Conservation (phyloP, 148 eudicot species). For the Dysphania ambrosioides region DNA sequence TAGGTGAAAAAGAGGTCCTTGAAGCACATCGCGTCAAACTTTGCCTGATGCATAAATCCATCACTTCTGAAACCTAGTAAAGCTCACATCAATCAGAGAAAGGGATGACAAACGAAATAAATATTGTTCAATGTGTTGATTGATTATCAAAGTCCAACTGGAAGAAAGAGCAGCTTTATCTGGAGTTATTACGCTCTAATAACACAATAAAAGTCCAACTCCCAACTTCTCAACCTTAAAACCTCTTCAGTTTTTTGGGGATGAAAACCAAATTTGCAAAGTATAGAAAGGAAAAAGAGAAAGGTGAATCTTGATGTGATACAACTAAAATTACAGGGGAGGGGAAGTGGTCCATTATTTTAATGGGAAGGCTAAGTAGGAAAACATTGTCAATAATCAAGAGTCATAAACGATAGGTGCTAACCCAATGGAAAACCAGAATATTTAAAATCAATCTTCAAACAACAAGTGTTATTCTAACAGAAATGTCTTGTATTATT, state of each 20-base stretch:
- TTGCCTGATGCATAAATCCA: conserved; percentile 60
- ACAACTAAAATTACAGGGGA: too few relatives aligned
- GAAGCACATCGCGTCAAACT: conserved; percentile 47
- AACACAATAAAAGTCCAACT: too few relatives aligned
- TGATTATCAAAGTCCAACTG: too few relatives aligned
- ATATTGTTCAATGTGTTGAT: too few relatives aligned
- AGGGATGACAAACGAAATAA: not conserved
- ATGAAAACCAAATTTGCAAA: too few relatives aligned
- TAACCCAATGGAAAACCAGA: not conserved
- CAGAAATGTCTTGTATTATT: not conserved
- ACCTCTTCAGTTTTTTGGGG: too few relatives aligned
- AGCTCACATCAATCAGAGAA: conserved; percentile 22
- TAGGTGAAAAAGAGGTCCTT: conserved; percentile 38
- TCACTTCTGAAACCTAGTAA: conserved; percentile 73
- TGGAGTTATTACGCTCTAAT: too few relatives aligned
- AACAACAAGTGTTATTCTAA: not conserved
- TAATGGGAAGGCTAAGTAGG: not conserved
- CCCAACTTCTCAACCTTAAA: too few relatives aligned
- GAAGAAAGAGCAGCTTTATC: too few relatives aligned
- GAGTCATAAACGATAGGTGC: not conserved
- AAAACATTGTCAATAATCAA: not conserved
- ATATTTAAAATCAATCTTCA: not conserved
- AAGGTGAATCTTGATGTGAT: too few relatives aligned
- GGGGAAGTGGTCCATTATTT: not conserved
- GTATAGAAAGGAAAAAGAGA: too few relatives aligned